Percentiles rank a stretch among this genome's conserved stretches.
These are phyloP conservation scores for Ballota nigra DNA, from an alignment of 257 asterid genomes.

Conservation along the genomic window DNA sequence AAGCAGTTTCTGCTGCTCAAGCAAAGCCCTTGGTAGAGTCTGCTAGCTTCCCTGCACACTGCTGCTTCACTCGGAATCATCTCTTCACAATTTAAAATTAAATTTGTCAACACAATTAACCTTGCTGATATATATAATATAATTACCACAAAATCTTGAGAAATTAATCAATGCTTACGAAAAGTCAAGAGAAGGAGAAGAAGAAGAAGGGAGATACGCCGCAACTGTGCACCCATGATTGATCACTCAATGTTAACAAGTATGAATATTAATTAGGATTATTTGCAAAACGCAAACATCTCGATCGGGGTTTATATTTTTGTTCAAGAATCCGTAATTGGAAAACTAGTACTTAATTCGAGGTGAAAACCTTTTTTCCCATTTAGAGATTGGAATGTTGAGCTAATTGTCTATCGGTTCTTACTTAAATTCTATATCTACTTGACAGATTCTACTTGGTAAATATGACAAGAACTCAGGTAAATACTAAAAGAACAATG, in stretches of 20 bases:
- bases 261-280: not conserved
- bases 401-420: no score
- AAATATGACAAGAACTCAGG: no score
- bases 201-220: not conserved
- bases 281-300: no score
- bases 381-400: no score
- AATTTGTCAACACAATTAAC: no score
- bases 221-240: not conserved
- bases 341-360: not conserved
- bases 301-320: no score
- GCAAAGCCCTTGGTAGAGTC: not conserved
- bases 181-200: slow-evolving; percentile 11
- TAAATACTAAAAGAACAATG: no score
- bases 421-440: no score
- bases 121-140: no score
- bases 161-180: no score
- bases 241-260: not conserved
- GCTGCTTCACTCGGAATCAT: slow-evolving; percentile 14
- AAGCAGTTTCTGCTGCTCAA: not conserved
- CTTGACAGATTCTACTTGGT: no score
- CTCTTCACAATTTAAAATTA: slow-evolving; percentile 3
- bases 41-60: not conserved
- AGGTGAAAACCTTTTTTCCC: no score
- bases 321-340: not conserved
- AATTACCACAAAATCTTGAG: not conserved